Conservation (phyloP, 139 green algal species). For the Chlamydomonas schloesseri region DNA sequence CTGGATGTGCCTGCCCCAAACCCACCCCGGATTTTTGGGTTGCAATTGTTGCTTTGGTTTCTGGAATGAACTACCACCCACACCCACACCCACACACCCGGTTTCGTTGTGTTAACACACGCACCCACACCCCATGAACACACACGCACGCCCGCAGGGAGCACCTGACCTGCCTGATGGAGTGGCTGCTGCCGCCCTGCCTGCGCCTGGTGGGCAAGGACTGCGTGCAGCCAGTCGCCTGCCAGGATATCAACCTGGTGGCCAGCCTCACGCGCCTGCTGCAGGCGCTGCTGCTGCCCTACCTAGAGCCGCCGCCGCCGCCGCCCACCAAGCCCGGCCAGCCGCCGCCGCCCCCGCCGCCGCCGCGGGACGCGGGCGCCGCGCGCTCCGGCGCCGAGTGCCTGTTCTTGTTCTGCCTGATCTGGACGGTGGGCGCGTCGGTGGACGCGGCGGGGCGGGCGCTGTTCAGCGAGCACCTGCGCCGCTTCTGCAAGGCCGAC, state of each 20-base stretch:
- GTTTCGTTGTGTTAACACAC: too few relatives aligned
- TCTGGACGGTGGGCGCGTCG: conserved; percentile 70
- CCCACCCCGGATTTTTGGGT: too few relatives aligned
- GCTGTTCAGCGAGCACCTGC: conserved; percentile 31
- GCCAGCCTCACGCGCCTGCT: conserved; percentile 58
- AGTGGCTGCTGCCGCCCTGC: conserved; percentile 71
- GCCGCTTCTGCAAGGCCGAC: conserved; percentile 45
- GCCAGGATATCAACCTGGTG: conserved; percentile 67
- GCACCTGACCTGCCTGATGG: conserved; percentile 65
- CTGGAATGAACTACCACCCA: too few relatives aligned
- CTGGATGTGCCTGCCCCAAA: too few relatives aligned
- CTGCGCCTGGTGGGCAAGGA: conserved; percentile 66
- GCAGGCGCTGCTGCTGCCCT: conserved; percentile 46
- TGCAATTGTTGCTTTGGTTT: too few relatives aligned
- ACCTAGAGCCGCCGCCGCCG: conserved; percentile 16
- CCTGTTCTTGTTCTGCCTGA: conserved; percentile 69
- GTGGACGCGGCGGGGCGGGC: conserved; percentile 58
- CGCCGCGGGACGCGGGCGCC: not conserved
- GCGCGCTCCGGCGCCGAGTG: conserved; percentile 42
- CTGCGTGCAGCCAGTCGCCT: conserved; percentile 31
- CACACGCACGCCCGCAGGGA: not conserved
- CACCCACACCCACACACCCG: too few relatives aligned
- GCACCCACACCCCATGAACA: too few relatives aligned
- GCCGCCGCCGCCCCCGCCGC: not conserved
- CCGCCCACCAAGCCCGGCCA: not conserved